phyloP scores from a whole-genome alignment of 148 eudicot genomes.

The Polygonum aviculare region DNA sequence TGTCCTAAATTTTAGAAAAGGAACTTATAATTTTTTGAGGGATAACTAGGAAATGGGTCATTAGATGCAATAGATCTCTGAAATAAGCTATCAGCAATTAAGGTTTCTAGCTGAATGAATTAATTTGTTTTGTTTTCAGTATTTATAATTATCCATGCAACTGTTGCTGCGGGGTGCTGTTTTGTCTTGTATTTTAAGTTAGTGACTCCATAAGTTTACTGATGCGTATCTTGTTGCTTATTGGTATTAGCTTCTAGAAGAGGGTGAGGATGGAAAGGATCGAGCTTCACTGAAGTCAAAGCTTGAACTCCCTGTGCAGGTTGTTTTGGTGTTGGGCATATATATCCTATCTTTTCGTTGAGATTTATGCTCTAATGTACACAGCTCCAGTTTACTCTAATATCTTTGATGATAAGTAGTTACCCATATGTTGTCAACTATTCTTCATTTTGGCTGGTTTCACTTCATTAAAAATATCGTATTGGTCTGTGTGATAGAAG shows the following conservation, averaged over 20 bases:
- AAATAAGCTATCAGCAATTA: neutral
- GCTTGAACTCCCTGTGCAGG: constrained; percentile 98
- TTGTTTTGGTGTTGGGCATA: constrained; percentile 15
- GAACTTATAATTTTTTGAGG: neutral
- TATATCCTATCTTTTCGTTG: neutral
- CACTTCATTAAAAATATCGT: neutral
- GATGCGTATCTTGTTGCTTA: constrained; percentile 4
- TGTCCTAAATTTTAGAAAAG: neutral
- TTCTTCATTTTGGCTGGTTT: neutral
- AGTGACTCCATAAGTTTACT: constrained; percentile 6
- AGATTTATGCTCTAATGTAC: neutral
- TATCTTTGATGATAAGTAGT: neutral
- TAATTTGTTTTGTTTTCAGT: neutral
- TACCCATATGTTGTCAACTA: neutral
- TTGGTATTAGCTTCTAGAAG: constrained; percentile 64
- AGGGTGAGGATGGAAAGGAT: constrained; percentile 84
- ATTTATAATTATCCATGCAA: neutral
- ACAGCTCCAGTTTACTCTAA: neutral
- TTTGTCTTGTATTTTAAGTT: neutral
- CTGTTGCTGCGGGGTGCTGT: neutral
- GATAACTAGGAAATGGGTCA: neutral
- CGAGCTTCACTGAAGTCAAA: constrained; percentile 75
- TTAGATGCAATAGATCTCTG: neutral
- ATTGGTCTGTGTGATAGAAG: neutral
- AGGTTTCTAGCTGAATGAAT: neutral